Conservation (phyloP, 2,329 filamentous ascomycete species). For the Xylariaceae sp. region DNA sequence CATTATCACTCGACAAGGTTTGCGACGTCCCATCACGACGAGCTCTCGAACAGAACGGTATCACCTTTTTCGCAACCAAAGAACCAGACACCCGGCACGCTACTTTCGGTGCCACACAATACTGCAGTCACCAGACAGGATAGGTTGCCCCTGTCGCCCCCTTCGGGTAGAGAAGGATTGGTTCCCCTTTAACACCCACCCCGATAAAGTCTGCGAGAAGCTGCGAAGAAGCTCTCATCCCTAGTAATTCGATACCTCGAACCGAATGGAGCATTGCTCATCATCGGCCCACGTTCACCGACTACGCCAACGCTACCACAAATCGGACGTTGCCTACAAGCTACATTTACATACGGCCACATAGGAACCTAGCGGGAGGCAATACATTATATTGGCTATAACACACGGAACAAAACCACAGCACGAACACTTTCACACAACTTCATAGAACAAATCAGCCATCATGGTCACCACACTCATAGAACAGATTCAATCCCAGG, state of each 20-base stretch:
- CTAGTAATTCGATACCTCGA: not conserved
- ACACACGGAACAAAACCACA: not conserved
- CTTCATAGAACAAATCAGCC: not conserved
- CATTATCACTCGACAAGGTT: too few relatives aligned
- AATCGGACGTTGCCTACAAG: not conserved
- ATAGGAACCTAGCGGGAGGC: not conserved
- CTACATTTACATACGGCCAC: too few relatives aligned
- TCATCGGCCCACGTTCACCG: not conserved
- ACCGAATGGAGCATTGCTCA: not conserved
- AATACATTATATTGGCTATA: not conserved
- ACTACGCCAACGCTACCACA: constrained; percentile 3
- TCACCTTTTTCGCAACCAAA: too few relatives aligned
- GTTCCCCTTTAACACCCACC: not conserved
- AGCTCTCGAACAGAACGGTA: too few relatives aligned
- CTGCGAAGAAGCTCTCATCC: too few relatives aligned
- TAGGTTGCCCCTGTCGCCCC: not conserved
- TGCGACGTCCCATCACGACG: too few relatives aligned
- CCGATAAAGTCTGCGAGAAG: too few relatives aligned
- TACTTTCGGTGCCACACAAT: not conserved
- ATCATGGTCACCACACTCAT: too few relatives aligned
- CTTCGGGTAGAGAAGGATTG: not conserved
- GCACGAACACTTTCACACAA: not conserved
- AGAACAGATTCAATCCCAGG: not conserved
- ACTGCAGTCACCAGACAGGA: not conserved
- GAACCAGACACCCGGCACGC: not conserved